Conservation (phyloP, 2,329 filamentous ascomycete species). For the Pestalotiopsis sp. region DNA sequence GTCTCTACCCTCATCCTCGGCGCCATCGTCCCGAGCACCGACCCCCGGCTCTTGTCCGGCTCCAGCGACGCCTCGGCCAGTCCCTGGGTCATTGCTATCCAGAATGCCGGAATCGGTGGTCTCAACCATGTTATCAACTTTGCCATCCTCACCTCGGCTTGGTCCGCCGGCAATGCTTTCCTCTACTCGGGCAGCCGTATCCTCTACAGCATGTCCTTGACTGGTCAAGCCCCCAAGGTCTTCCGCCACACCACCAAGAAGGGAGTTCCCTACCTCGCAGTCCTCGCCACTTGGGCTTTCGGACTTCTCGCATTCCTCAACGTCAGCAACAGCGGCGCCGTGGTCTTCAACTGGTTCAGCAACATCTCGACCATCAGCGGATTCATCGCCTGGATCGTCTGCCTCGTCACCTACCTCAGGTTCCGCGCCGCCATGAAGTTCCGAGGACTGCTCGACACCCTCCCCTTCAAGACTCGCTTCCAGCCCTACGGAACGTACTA, state of each 20-base stretch:
- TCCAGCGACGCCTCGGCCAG: constrained; percentile 63
- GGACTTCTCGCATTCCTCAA: constrained; percentile 73
- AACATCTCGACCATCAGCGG: constrained; percentile 69
- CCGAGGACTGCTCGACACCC: constrained; percentile 50
- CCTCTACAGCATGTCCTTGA: constrained; percentile 69
- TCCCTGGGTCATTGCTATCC: constrained; percentile 70
- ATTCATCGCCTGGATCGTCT: constrained; percentile 62
- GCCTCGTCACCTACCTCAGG: constrained; percentile 61
- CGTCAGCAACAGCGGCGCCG: constrained; percentile 61
- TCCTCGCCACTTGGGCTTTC: constrained; percentile 59
- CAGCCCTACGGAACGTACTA: constrained; percentile 69
- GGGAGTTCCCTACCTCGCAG: constrained; percentile 62
- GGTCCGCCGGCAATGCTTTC: constrained; percentile 64
- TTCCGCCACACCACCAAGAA: constrained; percentile 63
- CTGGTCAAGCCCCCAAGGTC: constrained; percentile 65
- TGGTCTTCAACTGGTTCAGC: constrained; percentile 73
- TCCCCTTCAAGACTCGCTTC: constrained; percentile 55
- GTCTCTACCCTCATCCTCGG: constrained; percentile 64
- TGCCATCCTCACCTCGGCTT: constrained; percentile 67
- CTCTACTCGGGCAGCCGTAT: constrained; percentile 71
- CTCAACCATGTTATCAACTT: constrained; percentile 71
- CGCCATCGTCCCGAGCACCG: constrained; percentile 66
- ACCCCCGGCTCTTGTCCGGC: constrained; percentile 59
- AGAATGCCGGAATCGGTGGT: constrained; percentile 63
- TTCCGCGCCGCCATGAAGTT: constrained; percentile 59